phyloP scores from a whole-genome alignment of 208 protist genomes.

The Perkinsela sp. region DNA sequence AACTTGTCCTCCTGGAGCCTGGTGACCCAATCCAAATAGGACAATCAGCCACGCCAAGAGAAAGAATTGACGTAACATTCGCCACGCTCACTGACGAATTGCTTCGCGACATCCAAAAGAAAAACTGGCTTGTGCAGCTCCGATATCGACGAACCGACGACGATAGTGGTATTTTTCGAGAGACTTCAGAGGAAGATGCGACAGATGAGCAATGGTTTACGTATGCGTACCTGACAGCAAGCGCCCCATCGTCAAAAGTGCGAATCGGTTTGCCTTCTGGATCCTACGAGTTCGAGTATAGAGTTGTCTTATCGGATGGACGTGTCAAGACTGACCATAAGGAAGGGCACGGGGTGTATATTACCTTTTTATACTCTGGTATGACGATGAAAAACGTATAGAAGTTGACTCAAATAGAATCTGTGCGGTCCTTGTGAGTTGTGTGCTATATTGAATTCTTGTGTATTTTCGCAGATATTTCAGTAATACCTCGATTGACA shows the following conservation, averaged over 20 bases:
- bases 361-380: neutral
- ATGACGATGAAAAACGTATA: neutral
- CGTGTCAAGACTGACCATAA: neutral
- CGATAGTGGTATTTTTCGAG: too few species aligned
- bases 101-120: neutral
- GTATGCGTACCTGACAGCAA: neutral
- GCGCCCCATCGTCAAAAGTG: neutral
- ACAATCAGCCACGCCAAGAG: neutral
- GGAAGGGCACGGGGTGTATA: neutral
- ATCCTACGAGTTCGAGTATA: neutral
- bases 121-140: neutral
- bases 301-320: neutral
- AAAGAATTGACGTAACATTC: neutral
- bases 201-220: neutral
- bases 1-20: neutral
- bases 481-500: too few species aligned
- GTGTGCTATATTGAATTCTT: too few species aligned
- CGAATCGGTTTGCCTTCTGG: neutral
- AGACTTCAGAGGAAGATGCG: neutral
- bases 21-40: neutral
- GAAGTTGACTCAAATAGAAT: neutral
- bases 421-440: neutral
- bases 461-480: too few species aligned
- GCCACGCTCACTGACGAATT: neutral
- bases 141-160: neutral